A percentile compares a stretch with the other conserved stretches of the same genome.
Conservation (phyloP, 2,329 filamentous ascomycete genomes). For the Neobulgaria alba region DNA sequence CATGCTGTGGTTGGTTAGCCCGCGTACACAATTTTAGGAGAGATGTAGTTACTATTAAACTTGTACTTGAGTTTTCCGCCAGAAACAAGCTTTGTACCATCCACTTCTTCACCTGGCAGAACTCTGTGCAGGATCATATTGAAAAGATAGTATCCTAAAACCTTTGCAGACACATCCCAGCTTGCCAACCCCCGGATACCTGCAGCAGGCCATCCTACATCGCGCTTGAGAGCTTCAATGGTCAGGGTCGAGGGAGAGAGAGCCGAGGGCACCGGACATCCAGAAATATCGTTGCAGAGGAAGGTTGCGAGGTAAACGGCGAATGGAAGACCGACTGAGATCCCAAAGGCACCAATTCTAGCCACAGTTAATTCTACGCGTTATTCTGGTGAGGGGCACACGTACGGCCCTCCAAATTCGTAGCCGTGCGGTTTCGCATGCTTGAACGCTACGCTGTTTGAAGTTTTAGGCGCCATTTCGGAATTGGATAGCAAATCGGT, state of each 20-base stretch:
- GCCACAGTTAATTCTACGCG: constrained; percentile 4
- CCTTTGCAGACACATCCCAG: constrained; percentile 58
- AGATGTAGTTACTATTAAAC: constrained; percentile 67
- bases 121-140: constrained; percentile 67
- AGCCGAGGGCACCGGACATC: constrained; percentile 79
- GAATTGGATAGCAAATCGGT: no score
- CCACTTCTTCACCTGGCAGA: constrained; percentile 62
- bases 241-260: constrained; percentile 64
- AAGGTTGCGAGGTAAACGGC: constrained; percentile 75
- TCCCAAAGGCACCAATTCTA: constrained; percentile 66
- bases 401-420: constrained; percentile 30
- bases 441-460: constrained; percentile 16
- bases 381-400: constrained; percentile 3
- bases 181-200: constrained; percentile 65
- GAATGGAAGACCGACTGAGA: constrained; percentile 73
- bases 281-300: constrained; percentile 84
- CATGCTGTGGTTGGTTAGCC: constrained; percentile 49
- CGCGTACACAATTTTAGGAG: no score
- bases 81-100: constrained; percentile 61
- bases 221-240: constrained; percentile 63
- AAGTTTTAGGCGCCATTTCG: constrained; percentile 20
- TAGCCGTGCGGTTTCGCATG: constrained; percentile 25
- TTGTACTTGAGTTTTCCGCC: constrained; percentile 75
- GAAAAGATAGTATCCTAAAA: constrained; percentile 69
- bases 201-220: constrained; percentile 71